Percentiles rank a stretch among this genome's conserved stretches.
phyloP scores from a whole-genome alignment of 495 filamentous ascomycete genomes.

The Penicillium paxilli region DNA sequence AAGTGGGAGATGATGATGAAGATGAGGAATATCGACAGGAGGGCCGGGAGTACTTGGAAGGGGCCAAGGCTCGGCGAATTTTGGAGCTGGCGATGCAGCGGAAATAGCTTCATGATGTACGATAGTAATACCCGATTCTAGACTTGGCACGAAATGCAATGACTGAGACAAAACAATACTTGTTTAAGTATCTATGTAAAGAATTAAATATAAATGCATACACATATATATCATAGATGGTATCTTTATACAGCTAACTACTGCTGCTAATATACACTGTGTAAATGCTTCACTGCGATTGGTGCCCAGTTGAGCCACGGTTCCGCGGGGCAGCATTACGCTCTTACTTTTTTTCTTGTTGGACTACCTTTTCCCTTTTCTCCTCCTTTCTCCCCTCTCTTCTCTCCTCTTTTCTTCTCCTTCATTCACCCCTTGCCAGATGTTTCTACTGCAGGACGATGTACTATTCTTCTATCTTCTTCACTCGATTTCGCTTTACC shows the following conservation, averaged over 20 bases:
- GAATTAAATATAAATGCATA: too few relatives aligned
- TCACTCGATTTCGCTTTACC: constrained; percentile 15
- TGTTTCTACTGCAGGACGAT: constrained; percentile 27
- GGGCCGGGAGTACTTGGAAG: constrained; percentile 67
- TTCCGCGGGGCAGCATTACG: constrained; percentile 1
- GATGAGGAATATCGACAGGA: constrained; percentile 38
- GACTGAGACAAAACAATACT: too few relatives aligned
- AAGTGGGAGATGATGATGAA: constrained; percentile 50
- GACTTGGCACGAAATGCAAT: neutral
- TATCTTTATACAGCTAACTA: too few relatives aligned
- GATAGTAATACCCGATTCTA: constrained; percentile 6
- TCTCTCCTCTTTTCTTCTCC: constrained; percentile 2
- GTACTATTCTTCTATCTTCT: constrained; percentile 26
- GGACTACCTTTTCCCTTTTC: neutral
- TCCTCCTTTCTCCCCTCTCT: constrained; percentile 1
- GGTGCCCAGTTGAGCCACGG: constrained; percentile 11
- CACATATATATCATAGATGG: too few relatives aligned
- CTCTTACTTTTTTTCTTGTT: neutral
- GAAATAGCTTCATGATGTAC: constrained; percentile 17
- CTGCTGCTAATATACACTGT: too few relatives aligned
- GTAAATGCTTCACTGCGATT: too few relatives aligned
- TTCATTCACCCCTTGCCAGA: constrained; percentile 7
- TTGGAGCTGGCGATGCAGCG: constrained; percentile 50
- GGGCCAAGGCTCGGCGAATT: constrained; percentile 64
- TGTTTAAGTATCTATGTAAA: too few relatives aligned